phyloP scores from a whole-genome alignment of 495 filamentous ascomycete species.

The Melanomma pulvis-pyrius region DNA sequence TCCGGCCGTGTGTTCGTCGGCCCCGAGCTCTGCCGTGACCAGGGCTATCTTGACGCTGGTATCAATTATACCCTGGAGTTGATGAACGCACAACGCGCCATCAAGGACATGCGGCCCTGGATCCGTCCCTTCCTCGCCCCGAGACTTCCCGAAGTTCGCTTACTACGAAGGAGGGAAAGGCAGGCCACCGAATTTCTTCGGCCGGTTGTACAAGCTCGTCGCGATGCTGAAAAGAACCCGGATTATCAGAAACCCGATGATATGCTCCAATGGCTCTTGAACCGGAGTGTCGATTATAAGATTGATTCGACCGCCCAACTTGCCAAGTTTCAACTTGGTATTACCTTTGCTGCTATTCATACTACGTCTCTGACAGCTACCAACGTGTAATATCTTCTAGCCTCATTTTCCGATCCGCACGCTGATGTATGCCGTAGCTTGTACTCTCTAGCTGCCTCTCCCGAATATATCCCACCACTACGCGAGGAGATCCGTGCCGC shows the following conservation, averaged over 20 bases:
- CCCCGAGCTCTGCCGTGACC: conserved; percentile 25
- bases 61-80: conserved; percentile 37
- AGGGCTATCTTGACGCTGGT: conserved; percentile 27
- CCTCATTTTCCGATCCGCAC: background rate
- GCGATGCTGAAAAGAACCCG: conserved; percentile 22
- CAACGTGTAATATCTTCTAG: conserved; percentile 13
- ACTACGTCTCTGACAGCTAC: conserved; percentile 41
- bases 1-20: conserved; percentile 34
- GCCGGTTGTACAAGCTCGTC: conserved; percentile 36
- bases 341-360: conserved; percentile 46
- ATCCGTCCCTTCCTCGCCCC: conserved; percentile 24
- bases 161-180: conserved; percentile 3
- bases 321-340: conserved; percentile 33
- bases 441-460: conserved; percentile 20
- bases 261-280: conserved; percentile 43
- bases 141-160: conserved; percentile 17
- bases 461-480: conserved; percentile 29
- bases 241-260: conserved; percentile 40
- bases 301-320: conserved; percentile 10
- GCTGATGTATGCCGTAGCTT: conserved; percentile 5
- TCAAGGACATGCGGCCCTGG: conserved; percentile 26
- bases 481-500: conserved; percentile 32
- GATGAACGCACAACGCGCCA: conserved; percentile 8
- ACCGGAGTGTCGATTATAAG: conserved; percentile 14
- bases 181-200: conserved; percentile 11